Conservation (phyloP, 805 yeast genomes). For the Pichia gijzeniarum region DNA sequence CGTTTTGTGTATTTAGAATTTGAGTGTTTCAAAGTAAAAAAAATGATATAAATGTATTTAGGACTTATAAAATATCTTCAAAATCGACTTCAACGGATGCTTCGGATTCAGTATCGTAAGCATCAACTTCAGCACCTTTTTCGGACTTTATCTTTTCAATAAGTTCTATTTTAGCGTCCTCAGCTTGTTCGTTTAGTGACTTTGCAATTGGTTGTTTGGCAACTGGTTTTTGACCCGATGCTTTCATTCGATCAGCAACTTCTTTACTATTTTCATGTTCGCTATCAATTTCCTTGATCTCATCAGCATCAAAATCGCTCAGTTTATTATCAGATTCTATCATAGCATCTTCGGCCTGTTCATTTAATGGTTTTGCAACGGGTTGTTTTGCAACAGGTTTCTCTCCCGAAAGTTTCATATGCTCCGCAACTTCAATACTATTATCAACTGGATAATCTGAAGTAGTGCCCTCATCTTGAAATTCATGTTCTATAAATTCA, state of each 20-base stretch:
- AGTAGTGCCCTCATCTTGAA: neutral
- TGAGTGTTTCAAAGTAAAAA: neutral
- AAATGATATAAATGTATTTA: too few relatives aligned
- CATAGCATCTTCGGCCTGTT: slow-evolving; percentile 19
- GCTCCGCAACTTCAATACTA: slow-evolving; percentile 7
- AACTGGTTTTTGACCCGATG: slow-evolving; percentile 20
- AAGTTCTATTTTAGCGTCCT: slow-evolving; percentile 12
- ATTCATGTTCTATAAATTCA: neutral
- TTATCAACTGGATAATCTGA: neutral
- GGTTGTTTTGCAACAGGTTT: slow-evolving; percentile 15
- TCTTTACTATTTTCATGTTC: slow-evolving; percentile 15
- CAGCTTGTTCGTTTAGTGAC: slow-evolving; percentile 24
- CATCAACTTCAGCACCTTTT: neutral
- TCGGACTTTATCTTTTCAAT: slow-evolving; percentile 3
- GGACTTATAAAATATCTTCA: too few relatives aligned
- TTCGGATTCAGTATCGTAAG: neutral
- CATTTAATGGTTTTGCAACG: slow-evolving; percentile 24
- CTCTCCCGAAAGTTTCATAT: slow-evolving; percentile 4
- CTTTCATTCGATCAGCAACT: slow-evolving; percentile 22
- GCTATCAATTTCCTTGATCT: neutral
- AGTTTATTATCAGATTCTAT: neutral
- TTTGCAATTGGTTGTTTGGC: slow-evolving; percentile 25
- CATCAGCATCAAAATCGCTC: neutral
- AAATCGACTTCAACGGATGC: too few relatives aligned
- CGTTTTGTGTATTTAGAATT: neutral